Base-by-base conservation (phyloP, 1,139 yeast genomes). In the Sugiyamaella novakii region DNA sequence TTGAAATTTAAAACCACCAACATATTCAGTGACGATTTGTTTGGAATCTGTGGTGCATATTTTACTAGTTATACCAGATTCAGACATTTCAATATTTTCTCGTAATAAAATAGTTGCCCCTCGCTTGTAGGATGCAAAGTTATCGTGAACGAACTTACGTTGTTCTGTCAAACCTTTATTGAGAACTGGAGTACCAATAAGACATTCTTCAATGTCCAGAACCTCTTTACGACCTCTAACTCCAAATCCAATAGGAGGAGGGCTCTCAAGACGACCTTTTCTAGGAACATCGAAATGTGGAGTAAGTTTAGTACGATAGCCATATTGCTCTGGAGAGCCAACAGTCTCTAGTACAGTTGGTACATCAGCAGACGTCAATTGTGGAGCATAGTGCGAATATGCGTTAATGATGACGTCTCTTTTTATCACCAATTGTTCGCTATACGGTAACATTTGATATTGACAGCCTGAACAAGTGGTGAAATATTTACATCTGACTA, bases 231-330 rank as follows among this genome's bases (percentile, higher is more conserved):
- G 43, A 82, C 97, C 73, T 80, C 86, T 55, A 50, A 86, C 77
- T 6, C 95, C 96, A 71, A 91, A 92, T 0, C 98, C 98, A 49
- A 92, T 74, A 15, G 86, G 80, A 17, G 97, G 96, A 40, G 79
- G 70, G 31, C 66, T 65, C 29, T 73, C 63, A 46, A 67, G 55
- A 44, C 66, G 51, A 33, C 66, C 65, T 46, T 72, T 73, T 56
- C 78, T 74, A n/a, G 95, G 95, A 36, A 88, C 72, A 63, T 88
- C 92, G 69, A 91, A 92, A 71, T 92, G 98, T 3, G 98, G 98
- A 0, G 98, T 92, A 46, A 92, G 76, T 63, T 92, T 92, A 0
- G 98, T 92, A 64, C 98, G 75, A 69, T 92, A 92, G 39, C 76
- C 75, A 64, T 78, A 87, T 58, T 83, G 77, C 53, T 81, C 70